phyloP scores from a whole-genome alignment of 805 yeast genomes.

The Isabelozyma rhagii region DNA sequence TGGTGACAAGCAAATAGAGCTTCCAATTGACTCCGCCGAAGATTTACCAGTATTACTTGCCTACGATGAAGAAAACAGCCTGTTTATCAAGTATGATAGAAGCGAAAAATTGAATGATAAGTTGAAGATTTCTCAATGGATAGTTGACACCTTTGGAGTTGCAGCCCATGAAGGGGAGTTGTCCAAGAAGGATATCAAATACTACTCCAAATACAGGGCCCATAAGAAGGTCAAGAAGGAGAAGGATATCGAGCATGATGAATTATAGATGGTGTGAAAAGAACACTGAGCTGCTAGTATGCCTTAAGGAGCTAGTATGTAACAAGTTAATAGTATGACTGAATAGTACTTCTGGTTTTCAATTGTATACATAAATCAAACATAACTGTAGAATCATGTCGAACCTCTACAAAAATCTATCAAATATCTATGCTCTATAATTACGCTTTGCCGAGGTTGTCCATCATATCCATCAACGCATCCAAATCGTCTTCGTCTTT shows the following conservation, averaged over 20 bases:
- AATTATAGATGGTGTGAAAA: slow-evolving; percentile 11
- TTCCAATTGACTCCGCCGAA: slow-evolving; percentile 15
- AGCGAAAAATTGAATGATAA: slow-evolving; percentile 27
- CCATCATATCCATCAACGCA: slow-evolving; percentile 38
- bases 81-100: slow-evolving; percentile 18
- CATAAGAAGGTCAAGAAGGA: slow-evolving; percentile 15
- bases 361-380: no score
- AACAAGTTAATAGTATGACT: no score
- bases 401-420: neutral
- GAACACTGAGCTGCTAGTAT: no score
- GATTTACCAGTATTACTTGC: slow-evolving; percentile 26
- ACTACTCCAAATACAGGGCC: slow-evolving; percentile 25
- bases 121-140: slow-evolving; percentile 30
- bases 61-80: slow-evolving; percentile 14
- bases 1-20: slow-evolving; percentile 9
- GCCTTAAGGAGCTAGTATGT: no score
- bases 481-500: slow-evolving; percentile 26
- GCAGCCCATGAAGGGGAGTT: slow-evolving; percentile 36
- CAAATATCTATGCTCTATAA: neutral
- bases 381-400: neutral
- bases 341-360: no score
- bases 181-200: slow-evolving; percentile 30
- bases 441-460: slow-evolving; percentile 19
- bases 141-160: slow-evolving; percentile 19
- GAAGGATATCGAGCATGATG: slow-evolving; percentile 20